Evolutionary conservation across 225 moss, liverwort and hornwort species (phyloP), one percentile per base, ranked within the genome.

Genomic region (Ulota crispa): DNA sequence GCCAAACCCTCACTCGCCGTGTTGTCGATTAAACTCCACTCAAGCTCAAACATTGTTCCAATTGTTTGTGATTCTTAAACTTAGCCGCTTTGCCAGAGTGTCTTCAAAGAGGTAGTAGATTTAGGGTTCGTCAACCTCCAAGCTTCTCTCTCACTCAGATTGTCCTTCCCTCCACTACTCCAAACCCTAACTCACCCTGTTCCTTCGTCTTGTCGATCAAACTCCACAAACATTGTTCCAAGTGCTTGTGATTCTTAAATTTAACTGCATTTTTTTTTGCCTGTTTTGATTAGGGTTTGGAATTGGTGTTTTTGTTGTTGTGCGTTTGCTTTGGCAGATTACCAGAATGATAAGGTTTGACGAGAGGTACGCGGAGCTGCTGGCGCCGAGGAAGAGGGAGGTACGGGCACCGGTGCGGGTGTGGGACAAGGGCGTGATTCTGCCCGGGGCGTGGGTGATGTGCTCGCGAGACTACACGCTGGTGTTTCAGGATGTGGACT

Each of bases 401-500:
- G 57, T 88, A 1, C 65, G 68, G 2, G 54, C 85, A 21, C 86
- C 86, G 1, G 88, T 91, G 76, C 86, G 88, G 3, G 57, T 89
- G 4, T 91, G 91, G 88, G 91, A 91, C 80, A 88, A 91, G 28
- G 91, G 91, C 0, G 85, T 91, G 26, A 75, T 91, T 18, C 68
- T 91, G 3, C 85, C 88, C 0, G 88, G 88, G 26, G 88, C 86
- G 56, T 91, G 91, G 91, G 69, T 89, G 27, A 78, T 91, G 85
- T 88, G 86, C 75, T 87, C 91, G 1, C 59, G 84, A 3, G 88
- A 88, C 64, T 85, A 83, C 15, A 64, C 83, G 32, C 85, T 91
- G 8, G 57, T 91, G 5, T 91, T 91, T 5, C 86, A 78, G 53
- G 91, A 91, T 57, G 70, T 91, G 2, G 85, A 87, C 9, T 39